Evolutionary conservation across 768 basidiomycete species (phyloP), one percentile per base, ranked within the genome.

Genomic region (Sporobolomyces phaffii): DNA sequence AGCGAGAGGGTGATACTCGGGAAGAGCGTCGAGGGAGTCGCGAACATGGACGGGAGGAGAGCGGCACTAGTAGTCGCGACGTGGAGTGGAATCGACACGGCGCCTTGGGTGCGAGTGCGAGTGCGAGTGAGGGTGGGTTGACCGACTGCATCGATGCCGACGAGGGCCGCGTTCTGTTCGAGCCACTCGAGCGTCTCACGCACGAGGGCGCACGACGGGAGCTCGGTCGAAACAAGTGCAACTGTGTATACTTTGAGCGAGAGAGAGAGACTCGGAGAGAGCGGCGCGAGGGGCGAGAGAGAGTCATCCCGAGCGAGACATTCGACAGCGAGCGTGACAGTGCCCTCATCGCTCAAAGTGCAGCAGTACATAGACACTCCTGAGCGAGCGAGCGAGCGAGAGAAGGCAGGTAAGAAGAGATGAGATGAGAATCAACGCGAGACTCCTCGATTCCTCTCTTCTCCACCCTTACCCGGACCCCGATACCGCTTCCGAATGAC

Each of bases 51-150:
- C 15, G 13, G 28, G 20, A 4, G 52, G n/a, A 14, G 65, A 8
- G 52, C 29, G 0, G 65, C 38, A 36, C 60, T 51, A 22, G 52
- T 48, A 40, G n/a, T n/a, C n/a, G 53, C 60, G 45, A 48, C 65
- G 40, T 61, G 29, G 5, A 66, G 38, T 6, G n/a, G 38, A 36
- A 66, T n/a, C 65, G 60, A 34, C 10, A 38, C 38, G 44, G 26
- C 43, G 44, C n/a, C 5, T n/a, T 29, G 40, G 43, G 1, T 28
- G 49, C 36, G 38, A 50, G 24, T 29, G 31, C 17, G n/a, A 2
- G 6, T 17, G 24, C 3, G 1, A 11, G 3, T 20, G 17, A 1
- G 0, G 5, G 14, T n/a, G n/a, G n/a, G n/a, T n/a, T n/a, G n/a
- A 15, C 45, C 49, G 17, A 56, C 29, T 0, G 36, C 17, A 43